These are phyloP conservation scores for Westerdykella ornata DNA, from an alignment of 2,329 filamentous ascomycete genomes.

Conservation along the genomic window DNA sequence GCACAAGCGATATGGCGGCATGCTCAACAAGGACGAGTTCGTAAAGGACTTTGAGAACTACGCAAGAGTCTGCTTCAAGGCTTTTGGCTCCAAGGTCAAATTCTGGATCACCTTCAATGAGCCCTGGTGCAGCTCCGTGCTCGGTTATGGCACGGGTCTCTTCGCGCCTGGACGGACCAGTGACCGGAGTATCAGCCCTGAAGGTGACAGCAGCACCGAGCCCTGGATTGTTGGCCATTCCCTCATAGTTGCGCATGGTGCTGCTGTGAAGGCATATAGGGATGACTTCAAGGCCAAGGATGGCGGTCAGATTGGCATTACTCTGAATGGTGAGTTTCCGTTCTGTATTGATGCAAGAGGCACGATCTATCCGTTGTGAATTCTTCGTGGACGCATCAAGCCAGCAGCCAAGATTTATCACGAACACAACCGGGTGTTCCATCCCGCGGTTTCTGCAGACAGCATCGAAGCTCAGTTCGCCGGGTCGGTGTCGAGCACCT, in stretches of 20 bases:
- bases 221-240: conserved; percentile 80
- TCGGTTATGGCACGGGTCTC: conserved; percentile 70
- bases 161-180: conserved; percentile 80
- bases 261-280: conserved; percentile 74
- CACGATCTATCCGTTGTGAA: too few relatives aligned
- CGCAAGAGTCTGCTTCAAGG: conserved; percentile 67
- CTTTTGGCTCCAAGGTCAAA: conserved; percentile 67
- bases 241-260: conserved; percentile 70
- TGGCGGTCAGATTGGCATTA: conserved; percentile 77
- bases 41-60: conserved; percentile 74
- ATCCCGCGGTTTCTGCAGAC: too few relatives aligned
- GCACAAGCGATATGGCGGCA: conserved; percentile 72
- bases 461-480: too few relatives aligned
- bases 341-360: too few relatives aligned
- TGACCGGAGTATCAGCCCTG: conserved; percentile 61
- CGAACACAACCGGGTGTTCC: too few relatives aligned
- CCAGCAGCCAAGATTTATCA: too few relatives aligned
- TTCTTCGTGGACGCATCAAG: too few relatives aligned
- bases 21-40: conserved; percentile 76
- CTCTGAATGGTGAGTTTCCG: conserved; percentile 61
- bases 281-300: conserved; percentile 69
- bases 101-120: conserved; percentile 91
- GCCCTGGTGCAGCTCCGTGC: conserved; percentile 75
- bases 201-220: conserved; percentile 69
- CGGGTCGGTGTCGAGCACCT: too few relatives aligned